Conservation (phyloP, 345 rosid species). For the Linum usitatissimum region DNA sequence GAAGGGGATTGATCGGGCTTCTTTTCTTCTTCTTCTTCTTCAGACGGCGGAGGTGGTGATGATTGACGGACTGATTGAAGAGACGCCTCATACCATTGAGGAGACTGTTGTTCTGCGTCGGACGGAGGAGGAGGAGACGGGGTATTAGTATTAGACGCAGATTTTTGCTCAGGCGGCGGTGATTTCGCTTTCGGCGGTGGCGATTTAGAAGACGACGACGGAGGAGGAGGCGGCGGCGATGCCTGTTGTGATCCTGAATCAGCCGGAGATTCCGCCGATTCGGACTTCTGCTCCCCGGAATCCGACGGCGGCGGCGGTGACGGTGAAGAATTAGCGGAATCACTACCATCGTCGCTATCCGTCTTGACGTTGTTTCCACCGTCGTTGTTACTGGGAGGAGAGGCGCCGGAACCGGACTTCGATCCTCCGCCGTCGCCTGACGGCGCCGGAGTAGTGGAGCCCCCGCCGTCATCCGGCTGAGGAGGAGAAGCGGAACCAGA, state of each 20-base stretch:
- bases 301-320: conserved; percentile 16
- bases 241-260: neutral
- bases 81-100: neutral
- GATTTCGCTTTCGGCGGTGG: conserved; percentile 22
- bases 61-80: conserved; percentile 5
- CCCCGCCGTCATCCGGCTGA: neutral
- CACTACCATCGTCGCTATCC: no score
- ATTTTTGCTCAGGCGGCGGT: conserved; percentile 18
- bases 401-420: neutral
- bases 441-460: neutral
- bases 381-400: neutral
- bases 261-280: neutral
- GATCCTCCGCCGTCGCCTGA: neutral
- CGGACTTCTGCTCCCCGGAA: neutral
- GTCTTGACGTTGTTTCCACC: neutral
- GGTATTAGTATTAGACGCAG: conserved; percentile 4
- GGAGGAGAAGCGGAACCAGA: neutral
- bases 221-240: conserved; percentile 13
- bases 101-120: neutral
- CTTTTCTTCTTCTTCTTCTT: neutral
- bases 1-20: conserved; percentile 2
- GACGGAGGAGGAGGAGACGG: conserved; percentile 7
- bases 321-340: conserved; percentile 11
- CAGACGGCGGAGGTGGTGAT: conserved; percentile 8
- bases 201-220: conserved; percentile 6